phyloP scores from a whole-genome alignment of 768 basidiomycete genomes.

The Boletus subcaerulescens region DNA sequence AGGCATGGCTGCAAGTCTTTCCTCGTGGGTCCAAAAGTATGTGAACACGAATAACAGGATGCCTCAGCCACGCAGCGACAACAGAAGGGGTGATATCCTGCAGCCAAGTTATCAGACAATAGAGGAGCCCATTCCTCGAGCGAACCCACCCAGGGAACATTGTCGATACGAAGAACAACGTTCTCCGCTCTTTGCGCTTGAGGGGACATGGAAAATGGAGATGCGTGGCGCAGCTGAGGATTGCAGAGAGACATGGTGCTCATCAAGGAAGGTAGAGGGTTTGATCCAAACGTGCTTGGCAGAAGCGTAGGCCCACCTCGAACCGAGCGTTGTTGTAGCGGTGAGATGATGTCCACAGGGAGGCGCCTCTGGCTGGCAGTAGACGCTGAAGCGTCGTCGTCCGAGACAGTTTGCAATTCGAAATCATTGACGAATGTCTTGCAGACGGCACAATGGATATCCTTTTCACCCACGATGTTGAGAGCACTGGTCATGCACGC shows the following conservation, averaged over 20 bases:
- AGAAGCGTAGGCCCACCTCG: constrained; percentile 27
- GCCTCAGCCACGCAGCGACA: constrained; percentile 66
- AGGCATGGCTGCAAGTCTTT: constrained; percentile 84
- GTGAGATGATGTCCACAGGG: constrained; percentile 10
- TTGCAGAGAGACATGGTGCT: constrained; percentile 31
- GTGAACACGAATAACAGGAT: constrained; percentile 62
- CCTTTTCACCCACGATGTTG: constrained; percentile 88
- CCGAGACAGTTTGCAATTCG: constrained; percentile 39
- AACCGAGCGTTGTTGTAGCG: constrained; percentile 24
- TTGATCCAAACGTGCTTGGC: constrained; percentile 27
- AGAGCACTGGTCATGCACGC: constrained; percentile 80
- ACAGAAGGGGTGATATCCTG: constrained; percentile 83
- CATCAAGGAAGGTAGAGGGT: constrained; percentile 31
- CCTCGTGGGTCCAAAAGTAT: constrained; percentile 79
- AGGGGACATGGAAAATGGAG: constrained; percentile 11
- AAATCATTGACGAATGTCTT: constrained; percentile 69
- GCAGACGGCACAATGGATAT: constrained; percentile 83
- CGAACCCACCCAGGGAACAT: constrained; percentile 77
- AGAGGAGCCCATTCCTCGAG: not conserved
- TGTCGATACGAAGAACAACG: constrained; percentile 78
- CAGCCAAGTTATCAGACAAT: constrained; percentile 6
- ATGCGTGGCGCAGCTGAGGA: constrained; percentile 15
- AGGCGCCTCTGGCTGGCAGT: constrained; percentile 12
- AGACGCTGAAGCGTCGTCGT: constrained; percentile 25
- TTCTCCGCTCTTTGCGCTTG: constrained; percentile 33